These are phyloP conservation scores for Aspergillus puulaauensis DNA, from an alignment of 2,329 filamentous ascomycete genomes.

Conservation along the genomic window DNA sequence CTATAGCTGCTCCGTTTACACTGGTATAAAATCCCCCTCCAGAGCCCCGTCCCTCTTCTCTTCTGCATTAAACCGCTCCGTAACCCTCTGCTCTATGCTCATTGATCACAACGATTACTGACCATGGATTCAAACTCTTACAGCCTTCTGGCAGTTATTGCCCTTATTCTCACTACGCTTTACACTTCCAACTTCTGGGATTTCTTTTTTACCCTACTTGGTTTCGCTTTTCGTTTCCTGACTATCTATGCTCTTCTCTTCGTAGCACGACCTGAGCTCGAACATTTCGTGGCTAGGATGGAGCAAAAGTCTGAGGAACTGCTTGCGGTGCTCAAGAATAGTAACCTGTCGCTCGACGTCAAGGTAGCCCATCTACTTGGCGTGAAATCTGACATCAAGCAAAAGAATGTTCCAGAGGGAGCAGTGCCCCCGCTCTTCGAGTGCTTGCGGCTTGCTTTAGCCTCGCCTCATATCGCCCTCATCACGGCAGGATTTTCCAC, in stretches of 20 bases:
- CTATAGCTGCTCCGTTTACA: constrained; percentile 12
- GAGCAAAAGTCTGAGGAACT: constrained; percentile 57
- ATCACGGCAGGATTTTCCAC: constrained; percentile 83
- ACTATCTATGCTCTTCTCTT: constrained; percentile 17
- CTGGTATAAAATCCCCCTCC: constrained; percentile 7
- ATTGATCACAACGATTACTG: background rate
- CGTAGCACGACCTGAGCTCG: constrained; percentile 11
- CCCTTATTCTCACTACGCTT: constrained; percentile 3
- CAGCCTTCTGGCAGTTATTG: background rate
- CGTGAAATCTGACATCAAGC: constrained; percentile 87
- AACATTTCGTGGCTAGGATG: constrained; percentile 42
- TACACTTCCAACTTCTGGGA: constrained; percentile 9
- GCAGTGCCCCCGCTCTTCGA: constrained; percentile 76
- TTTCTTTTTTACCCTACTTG: constrained; percentile 8
- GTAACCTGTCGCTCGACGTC: constrained; percentile 66
- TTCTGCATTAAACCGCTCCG: constrained; percentile 13
- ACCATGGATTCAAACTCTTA: background rate
- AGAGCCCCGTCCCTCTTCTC: background rate
- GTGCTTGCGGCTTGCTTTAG: constrained; percentile 71
- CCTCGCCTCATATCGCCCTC: constrained; percentile 73
- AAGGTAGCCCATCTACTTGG: constrained; percentile 71
- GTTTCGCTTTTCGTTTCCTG: constrained; percentile 7
- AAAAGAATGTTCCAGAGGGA: constrained; percentile 78
- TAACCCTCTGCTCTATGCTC: background rate
- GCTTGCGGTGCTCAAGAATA: constrained; percentile 56